Base-by-base conservation (phyloP, 164 flowering plant genomes). In the Stephania cephalantha region DNA sequence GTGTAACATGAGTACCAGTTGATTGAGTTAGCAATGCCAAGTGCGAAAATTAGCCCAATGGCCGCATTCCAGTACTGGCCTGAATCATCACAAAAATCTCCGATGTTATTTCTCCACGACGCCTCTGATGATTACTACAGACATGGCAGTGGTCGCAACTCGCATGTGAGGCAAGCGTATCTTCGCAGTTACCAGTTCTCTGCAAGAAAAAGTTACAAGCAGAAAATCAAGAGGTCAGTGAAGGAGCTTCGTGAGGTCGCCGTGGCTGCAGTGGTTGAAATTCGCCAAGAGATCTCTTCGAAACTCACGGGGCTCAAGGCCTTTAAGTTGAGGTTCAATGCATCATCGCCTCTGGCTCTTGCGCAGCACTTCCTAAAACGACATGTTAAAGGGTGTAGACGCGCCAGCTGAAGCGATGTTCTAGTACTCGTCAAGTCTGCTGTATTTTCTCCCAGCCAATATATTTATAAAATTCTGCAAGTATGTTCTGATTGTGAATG, bases 11-110 rank as follows among this genome's bases (percentile, higher is more conserved):
- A 61, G 18, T 4, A 17, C 9, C 25, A 17, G 8, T 61, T 7
- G n/a, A 2, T 18, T 18, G 22, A 18, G 1, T 7, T n/a, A 20
- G 66, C n/a, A 42, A 83, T 80, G 85, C 50, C 17, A 74, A 69
- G 73, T 12, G 52, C 76, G 15, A 78, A 61, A 69, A 68, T 78
- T 30, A 71, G 79, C 44, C 83, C 85, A 18, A 74, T 75, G 81
- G 61, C 20, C 6, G 61, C 64, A 18, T 45, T 70, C 8, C 35
- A 35, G 42, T 35, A 75, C 17, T 77, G 69, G 77, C 71, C 70
- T 0, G 75, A 76, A 5, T 71, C 78, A 18, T 35, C 71, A 7
- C 25, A 17, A 61, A 18, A n/a, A n/a, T 61, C 66, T n/a, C 66
- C 66, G 5, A 4, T 61, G 22, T 17, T 25, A 61, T 6, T 17